phyloP scores from a whole-genome alignment of 2,329 filamentous ascomycete species.

The Metarhizium anisopliae region DNA sequence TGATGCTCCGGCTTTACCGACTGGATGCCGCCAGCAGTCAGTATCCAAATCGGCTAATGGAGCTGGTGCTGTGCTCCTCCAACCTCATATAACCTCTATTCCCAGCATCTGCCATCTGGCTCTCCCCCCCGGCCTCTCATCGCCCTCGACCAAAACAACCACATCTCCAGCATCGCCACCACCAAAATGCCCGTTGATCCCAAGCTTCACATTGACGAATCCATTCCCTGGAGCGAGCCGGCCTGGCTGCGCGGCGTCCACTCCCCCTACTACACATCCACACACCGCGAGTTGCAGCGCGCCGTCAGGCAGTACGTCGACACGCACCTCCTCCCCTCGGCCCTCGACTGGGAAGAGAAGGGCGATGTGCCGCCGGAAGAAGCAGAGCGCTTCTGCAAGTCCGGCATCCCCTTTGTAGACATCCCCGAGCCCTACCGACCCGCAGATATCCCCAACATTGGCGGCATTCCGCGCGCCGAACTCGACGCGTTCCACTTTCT shows the following conservation, averaged over 20 bases:
- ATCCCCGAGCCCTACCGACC: conserved; percentile 28
- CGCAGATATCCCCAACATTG: conserved; percentile 19
- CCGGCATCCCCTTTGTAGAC: conserved; percentile 28
- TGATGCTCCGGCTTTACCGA: background rate
- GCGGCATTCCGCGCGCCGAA: conserved; percentile 34
- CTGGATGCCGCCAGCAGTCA: background rate
- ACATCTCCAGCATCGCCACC: background rate
- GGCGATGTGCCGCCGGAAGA: conserved; percentile 38
- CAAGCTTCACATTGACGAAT: conserved; percentile 12
- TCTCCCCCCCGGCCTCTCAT: background rate
- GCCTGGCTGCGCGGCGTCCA: conserved; percentile 18
- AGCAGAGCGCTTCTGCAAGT: conserved; percentile 25
- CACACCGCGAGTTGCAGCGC: conserved; percentile 49
- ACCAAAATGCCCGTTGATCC: conserved; percentile 10
- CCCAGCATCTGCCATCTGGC: background rate
- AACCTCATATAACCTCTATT: background rate
- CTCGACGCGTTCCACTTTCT: conserved; percentile 50
- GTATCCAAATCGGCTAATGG: background rate
- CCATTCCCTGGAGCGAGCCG: conserved; percentile 17
- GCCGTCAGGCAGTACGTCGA: conserved; percentile 51
- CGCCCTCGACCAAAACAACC: background rate
- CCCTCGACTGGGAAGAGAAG: conserved; percentile 55
- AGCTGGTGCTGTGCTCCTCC: background rate
- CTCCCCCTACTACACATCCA: conserved; percentile 52
- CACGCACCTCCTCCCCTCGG: conserved; percentile 45